Conservation (phyloP, 2,329 filamentous ascomycete species). For the Aaosphaeria pasadenensis region DNA sequence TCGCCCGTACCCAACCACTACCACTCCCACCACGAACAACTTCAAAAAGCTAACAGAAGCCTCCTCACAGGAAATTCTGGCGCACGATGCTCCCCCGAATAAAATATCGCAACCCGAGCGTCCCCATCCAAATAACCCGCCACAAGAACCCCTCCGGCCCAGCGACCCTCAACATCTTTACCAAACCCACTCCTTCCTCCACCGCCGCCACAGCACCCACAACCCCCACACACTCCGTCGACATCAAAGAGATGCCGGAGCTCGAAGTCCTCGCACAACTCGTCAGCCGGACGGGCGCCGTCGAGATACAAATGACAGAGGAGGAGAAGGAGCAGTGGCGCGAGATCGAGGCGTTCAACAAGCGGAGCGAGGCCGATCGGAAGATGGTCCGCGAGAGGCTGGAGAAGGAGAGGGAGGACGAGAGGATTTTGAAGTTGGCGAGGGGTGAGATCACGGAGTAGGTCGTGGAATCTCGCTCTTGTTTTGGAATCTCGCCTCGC, state of each 20-base stretch:
- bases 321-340: constrained; percentile 60
- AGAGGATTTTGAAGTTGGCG: constrained; percentile 56
- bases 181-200: constrained; percentile 13
- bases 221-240: constrained; percentile 38
- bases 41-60: neutral
- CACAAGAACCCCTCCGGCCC: constrained; percentile 46
- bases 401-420: constrained; percentile 60
- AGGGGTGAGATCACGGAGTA: constrained; percentile 36
- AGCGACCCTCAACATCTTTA: constrained; percentile 30
- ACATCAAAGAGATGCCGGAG: constrained; percentile 62
- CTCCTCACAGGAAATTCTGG: constrained; percentile 77
- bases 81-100: constrained; percentile 74
- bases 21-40: neutral
- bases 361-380: constrained; percentile 54
- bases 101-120: constrained; percentile 88
- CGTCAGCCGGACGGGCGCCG: constrained; percentile 60
- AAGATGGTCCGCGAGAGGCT: constrained; percentile 52
- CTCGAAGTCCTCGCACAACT: constrained; percentile 63
- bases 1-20: too few relatives aligned
- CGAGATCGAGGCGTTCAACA: constrained; percentile 55
- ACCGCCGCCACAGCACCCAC: constrained; percentile 13
- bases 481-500: too few relatives aligned
- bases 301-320: constrained; percentile 53
- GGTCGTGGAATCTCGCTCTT: too few relatives aligned
- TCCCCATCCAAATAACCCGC: constrained; percentile 80